Percentiles rank a stretch among this genome's conserved stretches.
These are phyloP conservation scores for Combretum micranthum DNA, from an alignment of 345 rosid genomes.

Conservation along the genomic window DNA sequence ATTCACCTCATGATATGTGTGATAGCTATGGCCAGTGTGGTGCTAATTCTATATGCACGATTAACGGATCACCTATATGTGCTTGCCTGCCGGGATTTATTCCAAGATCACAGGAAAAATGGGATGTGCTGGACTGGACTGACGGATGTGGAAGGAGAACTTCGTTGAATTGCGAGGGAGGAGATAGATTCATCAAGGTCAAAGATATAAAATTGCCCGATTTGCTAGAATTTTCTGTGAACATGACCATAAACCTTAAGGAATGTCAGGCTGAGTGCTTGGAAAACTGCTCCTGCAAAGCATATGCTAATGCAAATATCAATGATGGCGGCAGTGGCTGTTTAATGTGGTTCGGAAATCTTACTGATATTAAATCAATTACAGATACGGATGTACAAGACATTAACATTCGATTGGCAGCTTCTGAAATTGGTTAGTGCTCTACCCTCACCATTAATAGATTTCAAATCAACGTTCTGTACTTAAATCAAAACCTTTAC, in stretches of 20 bases:
- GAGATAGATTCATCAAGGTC: slow-evolving; percentile 19
- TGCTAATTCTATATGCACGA: slow-evolving; percentile 17
- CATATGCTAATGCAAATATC: slow-evolving; percentile 8
- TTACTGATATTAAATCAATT: not conserved
- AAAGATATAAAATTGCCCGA: slow-evolving; percentile 24
- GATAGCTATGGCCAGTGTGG: slow-evolving; percentile 24
- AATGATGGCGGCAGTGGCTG: not conserved
- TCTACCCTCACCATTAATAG: no score
- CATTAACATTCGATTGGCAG: slow-evolving; percentile 11
- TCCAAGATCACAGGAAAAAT: slow-evolving; percentile 15
- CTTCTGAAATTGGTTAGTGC: slow-evolving; percentile 8
- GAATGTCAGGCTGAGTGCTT: slow-evolving; percentile 1
- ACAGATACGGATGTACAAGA: not conserved
- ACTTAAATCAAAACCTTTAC: no score
- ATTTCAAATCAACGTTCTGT: no score
- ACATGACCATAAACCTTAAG: not conserved
- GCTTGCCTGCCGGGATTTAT: slow-evolving; percentile 27
- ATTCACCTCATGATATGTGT: slow-evolving; percentile 19
- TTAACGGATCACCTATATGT: slow-evolving; percentile 4
- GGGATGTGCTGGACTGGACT: slow-evolving; percentile 15
- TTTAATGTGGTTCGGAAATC: slow-evolving; percentile 5
- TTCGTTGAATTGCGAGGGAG: slow-evolving; percentile 9
- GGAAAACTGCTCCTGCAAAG: slow-evolving; percentile 9
- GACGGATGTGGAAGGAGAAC: slow-evolving; percentile 27
- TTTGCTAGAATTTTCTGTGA: not conserved